Conservation (phyloP, 2,329 filamentous ascomycete genomes). For the Fusarium protoensiforme region DNA sequence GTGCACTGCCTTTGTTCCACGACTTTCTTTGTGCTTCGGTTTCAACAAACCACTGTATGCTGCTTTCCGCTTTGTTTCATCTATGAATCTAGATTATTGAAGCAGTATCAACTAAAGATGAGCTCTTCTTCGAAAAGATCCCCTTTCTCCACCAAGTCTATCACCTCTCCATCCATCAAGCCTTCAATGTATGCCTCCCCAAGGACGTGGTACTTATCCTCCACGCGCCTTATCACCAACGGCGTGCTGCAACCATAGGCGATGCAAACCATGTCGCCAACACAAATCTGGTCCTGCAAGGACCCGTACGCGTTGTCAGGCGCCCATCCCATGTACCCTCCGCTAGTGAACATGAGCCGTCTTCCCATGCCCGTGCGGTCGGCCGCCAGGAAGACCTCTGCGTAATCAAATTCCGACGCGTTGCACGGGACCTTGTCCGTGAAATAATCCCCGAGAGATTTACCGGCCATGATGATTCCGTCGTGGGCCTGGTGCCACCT, state of each 20-base stretch:
- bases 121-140: slow-evolving; percentile 7
- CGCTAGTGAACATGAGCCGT: slow-evolving; percentile 17
- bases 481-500: slow-evolving; percentile 6
- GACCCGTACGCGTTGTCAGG: slow-evolving; percentile 15
- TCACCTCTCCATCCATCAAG: slow-evolving; percentile 18
- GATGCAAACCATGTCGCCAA: slow-evolving; percentile 10
- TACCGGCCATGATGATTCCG: slow-evolving; percentile 3
- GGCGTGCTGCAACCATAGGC: slow-evolving; percentile 22
- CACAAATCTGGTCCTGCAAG: slow-evolving; percentile 1
- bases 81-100: not conserved
- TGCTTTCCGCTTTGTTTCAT: not conserved
- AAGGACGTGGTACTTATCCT: slow-evolving; percentile 6
- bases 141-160: not conserved
- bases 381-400: slow-evolving; percentile 11
- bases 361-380: slow-evolving; percentile 12
- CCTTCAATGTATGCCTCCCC: slow-evolving; percentile 25
- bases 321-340: slow-evolving; percentile 19
- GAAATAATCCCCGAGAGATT: slow-evolving; percentile 7
- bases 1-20: not conserved
- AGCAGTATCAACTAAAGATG: not conserved
- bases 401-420: slow-evolving; percentile 16
- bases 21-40: not conserved
- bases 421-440: slow-evolving; percentile 9
- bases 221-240: slow-evolving; percentile 2
- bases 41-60: not conserved